Evolutionary conservation across 345 rosid species (phyloP).

Genomic region (Syzygium jambos): DNA sequence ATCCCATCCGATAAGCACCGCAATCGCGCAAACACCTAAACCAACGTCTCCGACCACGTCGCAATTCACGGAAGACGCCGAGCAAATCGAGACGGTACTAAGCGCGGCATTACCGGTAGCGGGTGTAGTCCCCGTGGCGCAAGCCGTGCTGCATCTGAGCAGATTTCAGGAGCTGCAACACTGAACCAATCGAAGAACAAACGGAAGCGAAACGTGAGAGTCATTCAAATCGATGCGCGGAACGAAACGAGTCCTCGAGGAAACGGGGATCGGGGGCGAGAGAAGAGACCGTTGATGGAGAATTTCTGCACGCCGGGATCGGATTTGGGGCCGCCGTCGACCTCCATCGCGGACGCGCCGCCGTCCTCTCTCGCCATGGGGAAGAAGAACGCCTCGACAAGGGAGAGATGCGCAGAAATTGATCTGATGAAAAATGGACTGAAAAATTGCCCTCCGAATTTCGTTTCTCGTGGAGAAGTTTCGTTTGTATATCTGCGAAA

Average conservation of each 20-base stretch:
- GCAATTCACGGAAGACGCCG: background rate
- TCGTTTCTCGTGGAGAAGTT: background rate
- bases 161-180: constrained; percentile 79
- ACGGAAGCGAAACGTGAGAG: background rate
- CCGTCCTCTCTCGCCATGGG: background rate
- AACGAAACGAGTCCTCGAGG: background rate
- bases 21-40: background rate
- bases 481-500: background rate
- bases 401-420: background rate
- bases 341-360: constrained; percentile 44
- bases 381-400: background rate
- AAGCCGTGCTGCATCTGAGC: constrained; percentile 98
- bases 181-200: constrained; percentile 21
- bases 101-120: constrained; percentile 51
- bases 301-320: constrained; percentile 60
- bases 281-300: constrained; percentile 60
- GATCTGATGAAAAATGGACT: background rate
- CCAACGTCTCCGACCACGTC: background rate
- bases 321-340: constrained; percentile 54
- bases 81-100: background rate
- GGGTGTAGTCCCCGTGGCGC: constrained; percentile 91
- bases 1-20: background rate
- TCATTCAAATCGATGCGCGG: too few relatives aligned
- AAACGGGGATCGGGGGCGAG: background rate
- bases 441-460: background rate